Conservation (phyloP, 1,284 basidiomycete genomes). For the Austroboletus novae-zelandiae region DNA sequence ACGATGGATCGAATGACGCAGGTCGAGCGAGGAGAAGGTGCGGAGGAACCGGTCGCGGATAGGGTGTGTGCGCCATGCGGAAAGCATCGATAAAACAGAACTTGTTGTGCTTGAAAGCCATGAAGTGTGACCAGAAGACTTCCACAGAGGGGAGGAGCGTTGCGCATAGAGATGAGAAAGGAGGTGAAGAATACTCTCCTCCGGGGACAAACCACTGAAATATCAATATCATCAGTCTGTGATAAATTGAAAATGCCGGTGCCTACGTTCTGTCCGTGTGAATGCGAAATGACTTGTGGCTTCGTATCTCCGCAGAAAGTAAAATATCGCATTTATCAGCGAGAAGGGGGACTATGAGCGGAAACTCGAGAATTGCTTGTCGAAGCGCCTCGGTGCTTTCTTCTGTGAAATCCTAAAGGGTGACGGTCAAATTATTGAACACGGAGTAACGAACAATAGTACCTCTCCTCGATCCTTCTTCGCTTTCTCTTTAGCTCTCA, state of each 20-base stretch:
- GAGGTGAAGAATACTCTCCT: slow-evolving; percentile 57
- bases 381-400: slow-evolving; percentile 63
- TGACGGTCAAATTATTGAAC: not conserved
- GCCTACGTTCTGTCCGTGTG: slow-evolving; percentile 63
- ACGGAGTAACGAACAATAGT: not conserved
- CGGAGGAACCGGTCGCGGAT: slow-evolving; percentile 41
- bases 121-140: slow-evolving; percentile 55
- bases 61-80: slow-evolving; percentile 35
- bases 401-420: slow-evolving; percentile 11
- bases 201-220: slow-evolving; percentile 37
- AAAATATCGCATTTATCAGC: slow-evolving; percentile 80
- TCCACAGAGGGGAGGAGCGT: slow-evolving; percentile 79
- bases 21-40: slow-evolving; percentile 41
- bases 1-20: slow-evolving; percentile 62
- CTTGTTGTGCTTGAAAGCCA: slow-evolving; percentile 70
- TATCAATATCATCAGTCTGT: slow-evolving; percentile 6
- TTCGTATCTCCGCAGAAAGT: slow-evolving; percentile 57
- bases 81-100: slow-evolving; percentile 36
- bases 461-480: slow-evolving; percentile 47
- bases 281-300: slow-evolving; percentile 64
- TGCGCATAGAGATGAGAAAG: slow-evolving; percentile 85
- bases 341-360: slow-evolving; percentile 74
- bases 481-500: slow-evolving; percentile 57
- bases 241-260: not conserved
- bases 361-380: slow-evolving; percentile 75